Conservation (phyloP, 257 asterid species). For the Cinchona pubescens region DNA sequence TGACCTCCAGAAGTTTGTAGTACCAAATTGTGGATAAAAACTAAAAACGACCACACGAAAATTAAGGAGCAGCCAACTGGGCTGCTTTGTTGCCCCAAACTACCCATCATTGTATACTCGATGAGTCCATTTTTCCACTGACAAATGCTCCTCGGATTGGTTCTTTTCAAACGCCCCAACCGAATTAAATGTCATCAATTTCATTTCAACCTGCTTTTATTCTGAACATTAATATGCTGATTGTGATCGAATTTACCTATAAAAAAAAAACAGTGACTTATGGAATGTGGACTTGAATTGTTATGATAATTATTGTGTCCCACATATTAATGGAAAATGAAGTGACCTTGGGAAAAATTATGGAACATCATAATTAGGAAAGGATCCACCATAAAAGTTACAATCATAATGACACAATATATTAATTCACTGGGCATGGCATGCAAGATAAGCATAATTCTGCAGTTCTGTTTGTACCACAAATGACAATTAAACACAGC, state of each 20-base stretch:
- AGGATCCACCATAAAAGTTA: slow-evolving; percentile 32
- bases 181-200: slow-evolving; percentile 1
- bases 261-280: not conserved
- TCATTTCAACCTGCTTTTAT: not conserved
- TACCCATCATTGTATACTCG: slow-evolving; percentile 8
- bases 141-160: slow-evolving; percentile 7
- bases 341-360: slow-evolving; percentile 12
- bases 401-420: not conserved
- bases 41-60: slow-evolving; percentile 4
- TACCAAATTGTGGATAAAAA: not conserved
- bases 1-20: not conserved
- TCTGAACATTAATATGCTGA: not conserved
- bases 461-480: not conserved
- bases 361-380: slow-evolving; percentile 28
- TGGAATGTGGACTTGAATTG: not conserved
- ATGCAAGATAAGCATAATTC: slow-evolving; percentile 32
- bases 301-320: slow-evolving; percentile 16
- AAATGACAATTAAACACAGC: slow-evolving; percentile 21
- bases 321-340: slow-evolving; percentile 16
- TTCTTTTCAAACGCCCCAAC: slow-evolving; percentile 9
- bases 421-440: too few species aligned
- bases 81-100: not conserved
- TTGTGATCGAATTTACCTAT: too few species aligned
- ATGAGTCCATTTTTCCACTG: not conserved
- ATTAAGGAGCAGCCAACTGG: not conserved